Conservation (phyloP, 2,329 filamentous ascomycete species). For the Fusarium bactridioides region DNA sequence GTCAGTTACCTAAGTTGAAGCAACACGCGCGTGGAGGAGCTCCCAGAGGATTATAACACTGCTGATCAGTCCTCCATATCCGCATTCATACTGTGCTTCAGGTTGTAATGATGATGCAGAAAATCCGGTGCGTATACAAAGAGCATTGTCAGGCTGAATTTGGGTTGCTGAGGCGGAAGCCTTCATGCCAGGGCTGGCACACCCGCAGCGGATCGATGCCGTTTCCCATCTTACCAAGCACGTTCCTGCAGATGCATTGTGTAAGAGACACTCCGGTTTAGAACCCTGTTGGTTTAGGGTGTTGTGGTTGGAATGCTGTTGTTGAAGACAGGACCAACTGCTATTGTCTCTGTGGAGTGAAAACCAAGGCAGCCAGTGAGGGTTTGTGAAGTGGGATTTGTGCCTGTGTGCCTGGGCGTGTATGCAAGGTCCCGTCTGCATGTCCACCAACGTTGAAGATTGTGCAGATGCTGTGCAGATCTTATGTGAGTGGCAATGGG, state of each 20-base stretch:
- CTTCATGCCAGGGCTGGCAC: slow-evolving; percentile 19
- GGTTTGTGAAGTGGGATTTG: too few relatives aligned
- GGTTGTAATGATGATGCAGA: neutral
- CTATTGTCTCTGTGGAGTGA: neutral
- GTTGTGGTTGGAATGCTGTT: slow-evolving; percentile 19
- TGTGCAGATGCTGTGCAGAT: neutral
- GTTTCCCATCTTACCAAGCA: neutral
- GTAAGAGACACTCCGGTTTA: neutral
- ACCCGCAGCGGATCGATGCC: slow-evolving; percentile 8
- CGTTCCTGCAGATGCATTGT: slow-evolving; percentile 15
- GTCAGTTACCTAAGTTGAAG: neutral
- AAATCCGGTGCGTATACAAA: neutral
- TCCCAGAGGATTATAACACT: slow-evolving; percentile 19
- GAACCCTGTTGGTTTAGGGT: neutral
- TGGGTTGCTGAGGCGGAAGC: slow-evolving; percentile 30
- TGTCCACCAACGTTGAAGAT: neutral
- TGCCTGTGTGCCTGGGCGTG: neutral
- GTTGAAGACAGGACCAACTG: neutral
- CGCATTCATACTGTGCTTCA: slow-evolving; percentile 1
- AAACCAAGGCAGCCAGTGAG: neutral
- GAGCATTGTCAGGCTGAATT: slow-evolving; percentile 24
- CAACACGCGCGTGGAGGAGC: neutral
- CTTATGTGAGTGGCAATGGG: neutral
- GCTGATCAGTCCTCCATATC: slow-evolving; percentile 4
- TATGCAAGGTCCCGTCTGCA: neutral